These are phyloP conservation scores for Corymbia maculata DNA, from an alignment of 345 rosid species.

Conservation along the genomic window DNA sequence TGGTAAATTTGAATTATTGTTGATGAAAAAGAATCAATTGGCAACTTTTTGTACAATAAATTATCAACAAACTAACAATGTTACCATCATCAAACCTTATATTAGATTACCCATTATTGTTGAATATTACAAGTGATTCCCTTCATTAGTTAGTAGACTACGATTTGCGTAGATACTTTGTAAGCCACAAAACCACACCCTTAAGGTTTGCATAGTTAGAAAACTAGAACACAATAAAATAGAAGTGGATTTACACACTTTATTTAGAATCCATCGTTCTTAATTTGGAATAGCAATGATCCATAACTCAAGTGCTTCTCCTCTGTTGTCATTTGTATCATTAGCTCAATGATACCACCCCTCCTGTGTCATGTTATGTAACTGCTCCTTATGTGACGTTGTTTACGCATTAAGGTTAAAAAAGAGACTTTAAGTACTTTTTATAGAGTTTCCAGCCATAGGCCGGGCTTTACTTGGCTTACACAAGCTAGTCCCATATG, in stretches of 20 bases:
- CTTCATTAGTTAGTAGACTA: background rate
- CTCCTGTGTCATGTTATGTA: background rate
- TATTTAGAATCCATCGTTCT: too few species aligned
- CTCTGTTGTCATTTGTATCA: background rate
- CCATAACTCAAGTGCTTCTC: background rate
- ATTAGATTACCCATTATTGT: background rate
- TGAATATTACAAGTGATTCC: background rate
- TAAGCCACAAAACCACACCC: background rate
- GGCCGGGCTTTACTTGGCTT: too few species aligned
- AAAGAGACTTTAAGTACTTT: too few species aligned
- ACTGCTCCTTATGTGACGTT: too few species aligned
- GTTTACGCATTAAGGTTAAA: too few species aligned
- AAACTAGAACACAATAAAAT: background rate
- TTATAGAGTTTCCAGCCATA: too few species aligned
- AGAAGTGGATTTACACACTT: background rate
- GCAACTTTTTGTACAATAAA: background rate
- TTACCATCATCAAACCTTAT: background rate
- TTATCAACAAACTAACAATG: background rate
- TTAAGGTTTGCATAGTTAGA: rapidly evolving
- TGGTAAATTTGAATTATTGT: background rate
- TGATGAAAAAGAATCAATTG: background rate
- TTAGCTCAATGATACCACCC: background rate
- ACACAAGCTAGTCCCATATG: too few species aligned
- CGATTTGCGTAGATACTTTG: background rate
- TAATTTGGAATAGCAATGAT: too few species aligned